phyloP scores from a whole-genome alignment of 2,329 filamentous ascomycete genomes.

The Ilyonectria sp. region DNA sequence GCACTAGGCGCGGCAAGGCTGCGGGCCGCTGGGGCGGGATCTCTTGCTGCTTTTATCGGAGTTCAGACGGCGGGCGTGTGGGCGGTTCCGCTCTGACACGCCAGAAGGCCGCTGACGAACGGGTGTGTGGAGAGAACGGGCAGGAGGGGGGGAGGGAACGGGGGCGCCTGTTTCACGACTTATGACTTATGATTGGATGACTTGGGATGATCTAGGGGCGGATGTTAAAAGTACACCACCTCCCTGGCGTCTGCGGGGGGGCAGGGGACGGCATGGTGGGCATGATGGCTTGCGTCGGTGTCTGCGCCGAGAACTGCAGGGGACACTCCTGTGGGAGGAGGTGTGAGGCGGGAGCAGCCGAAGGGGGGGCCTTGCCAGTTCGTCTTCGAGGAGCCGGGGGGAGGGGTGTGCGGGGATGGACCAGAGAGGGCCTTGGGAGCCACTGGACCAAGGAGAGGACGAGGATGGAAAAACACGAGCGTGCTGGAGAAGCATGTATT shows the following conservation, averaged over 20 bases:
- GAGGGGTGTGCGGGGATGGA: constrained; percentile 45
- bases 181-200: constrained; percentile 70
- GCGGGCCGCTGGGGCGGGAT: constrained; percentile 55
- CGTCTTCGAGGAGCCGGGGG: constrained; percentile 33
- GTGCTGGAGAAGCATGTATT: constrained; percentile 42
- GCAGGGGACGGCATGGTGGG: constrained; percentile 41
- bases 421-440: constrained; percentile 36
- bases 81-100: constrained; percentile 44
- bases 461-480: constrained; percentile 35
- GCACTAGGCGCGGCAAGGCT: constrained; percentile 53
- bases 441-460: constrained; percentile 36
- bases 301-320: constrained; percentile 44
- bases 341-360: constrained; percentile 48
- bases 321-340: constrained; percentile 35
- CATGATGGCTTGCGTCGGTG: constrained; percentile 41
- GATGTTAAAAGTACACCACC: constrained; percentile 64
- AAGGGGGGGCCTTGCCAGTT: constrained; percentile 36
- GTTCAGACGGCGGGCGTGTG: constrained; percentile 45
- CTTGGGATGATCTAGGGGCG: constrained; percentile 51
- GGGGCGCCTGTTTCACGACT: constrained; percentile 61
- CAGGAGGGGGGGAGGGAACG: constrained; percentile 31
- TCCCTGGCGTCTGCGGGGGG: constrained; percentile 48
- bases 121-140: constrained; percentile 42
- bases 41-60: constrained; percentile 59
- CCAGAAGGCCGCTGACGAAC: constrained; percentile 46